Base-by-base conservation (phyloP, 129 eudicot species). In the Erigeron canadensis region DNA sequence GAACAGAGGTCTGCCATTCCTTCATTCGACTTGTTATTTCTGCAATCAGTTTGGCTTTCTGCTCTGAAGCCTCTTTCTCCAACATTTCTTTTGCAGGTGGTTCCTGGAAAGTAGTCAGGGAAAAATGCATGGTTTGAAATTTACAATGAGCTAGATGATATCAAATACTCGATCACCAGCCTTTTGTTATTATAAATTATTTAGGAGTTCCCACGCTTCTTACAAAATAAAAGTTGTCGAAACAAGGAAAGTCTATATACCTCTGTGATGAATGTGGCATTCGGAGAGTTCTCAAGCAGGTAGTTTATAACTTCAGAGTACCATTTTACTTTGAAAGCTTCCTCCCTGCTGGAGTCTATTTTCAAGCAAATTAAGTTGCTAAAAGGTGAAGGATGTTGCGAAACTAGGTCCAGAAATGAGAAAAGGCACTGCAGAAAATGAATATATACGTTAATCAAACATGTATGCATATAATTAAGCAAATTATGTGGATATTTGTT, bases 391-490 rank as follows among this genome's bases (percentile, higher is more conserved):
- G 75, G 75, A 41, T 19, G 51, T 21, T 41, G 53, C 7, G 41
- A 40, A 11, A 55, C 5, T 42, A 71, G 42, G 22, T 57, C 43
- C 22, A 66, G 75, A 57, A 42, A 71, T 21, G 56, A 7, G 10
- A 66, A 71, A 40, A 71, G 11, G 21, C 75, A 70, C 75, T 70
- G 75, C 75, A 70, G 60, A n/a, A n/a, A 54, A 56, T 6, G 7
- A 56, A 5, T 17, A 19, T 18, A 50, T 23, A 23, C 2, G n/a
- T n/a, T n/a, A n/a, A 2, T 23, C 2, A 23, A 23, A 23, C 34
- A 23, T 23, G 34, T n/a, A n/a, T n/a, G n/a, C n/a, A n/a, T n/a
- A n/a, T n/a, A n/a, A n/a, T n/a, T n/a, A n/a, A n/a, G n/a, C n/a
- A n/a, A n/a, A n/a, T n/a, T n/a, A n/a, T n/a, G n/a, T n/a, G n/a